Conservation (phyloP, 2,329 filamentous ascomycete species). For the Fusarium dimerum region DNA sequence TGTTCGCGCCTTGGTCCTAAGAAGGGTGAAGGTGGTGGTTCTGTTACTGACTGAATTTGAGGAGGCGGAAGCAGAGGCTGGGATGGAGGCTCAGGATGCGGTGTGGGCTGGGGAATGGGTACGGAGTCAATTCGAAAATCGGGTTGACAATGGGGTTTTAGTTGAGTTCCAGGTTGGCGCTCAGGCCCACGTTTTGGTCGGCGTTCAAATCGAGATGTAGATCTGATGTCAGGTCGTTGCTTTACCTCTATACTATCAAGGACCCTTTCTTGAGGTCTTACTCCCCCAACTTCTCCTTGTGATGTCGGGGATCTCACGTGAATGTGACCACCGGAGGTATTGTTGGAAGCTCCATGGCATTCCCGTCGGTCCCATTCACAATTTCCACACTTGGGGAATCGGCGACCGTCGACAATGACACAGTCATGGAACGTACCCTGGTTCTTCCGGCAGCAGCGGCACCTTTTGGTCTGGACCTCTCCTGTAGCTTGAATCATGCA, state of each 20-base stretch:
- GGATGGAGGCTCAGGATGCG: slow-evolving; percentile 2
- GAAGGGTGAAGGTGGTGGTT: background rate
- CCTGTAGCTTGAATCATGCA: slow-evolving; percentile 54
- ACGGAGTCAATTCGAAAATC: slow-evolving; percentile 13
- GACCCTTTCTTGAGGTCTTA: background rate
- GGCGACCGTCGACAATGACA: slow-evolving; percentile 42
- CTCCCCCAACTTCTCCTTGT: slow-evolving; percentile 6
- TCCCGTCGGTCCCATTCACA: slow-evolving; percentile 50
- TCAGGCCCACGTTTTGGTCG: slow-evolving; percentile 1
- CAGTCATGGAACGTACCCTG: slow-evolving; percentile 48
- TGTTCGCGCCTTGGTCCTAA: background rate
- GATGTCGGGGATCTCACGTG: slow-evolving; percentile 12
- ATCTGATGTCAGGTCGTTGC: no score
- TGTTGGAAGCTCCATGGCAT: slow-evolving; percentile 35
- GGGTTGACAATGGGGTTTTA: no score
- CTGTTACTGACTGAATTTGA: slow-evolving; percentile 2
- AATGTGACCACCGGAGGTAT: slow-evolving; percentile 21
- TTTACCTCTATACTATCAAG: no score
- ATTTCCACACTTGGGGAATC: slow-evolving; percentile 51
- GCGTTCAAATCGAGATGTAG: no score
- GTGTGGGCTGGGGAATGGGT: slow-evolving; percentile 1
- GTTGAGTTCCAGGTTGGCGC: no score
- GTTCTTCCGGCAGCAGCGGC: slow-evolving; percentile 43
- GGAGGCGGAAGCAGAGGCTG: slow-evolving; percentile 2
- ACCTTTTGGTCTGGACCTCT: slow-evolving; percentile 40